phyloP scores from a whole-genome alignment of 495 filamentous ascomycete species.

The Oleoguttula mirabilis region DNA sequence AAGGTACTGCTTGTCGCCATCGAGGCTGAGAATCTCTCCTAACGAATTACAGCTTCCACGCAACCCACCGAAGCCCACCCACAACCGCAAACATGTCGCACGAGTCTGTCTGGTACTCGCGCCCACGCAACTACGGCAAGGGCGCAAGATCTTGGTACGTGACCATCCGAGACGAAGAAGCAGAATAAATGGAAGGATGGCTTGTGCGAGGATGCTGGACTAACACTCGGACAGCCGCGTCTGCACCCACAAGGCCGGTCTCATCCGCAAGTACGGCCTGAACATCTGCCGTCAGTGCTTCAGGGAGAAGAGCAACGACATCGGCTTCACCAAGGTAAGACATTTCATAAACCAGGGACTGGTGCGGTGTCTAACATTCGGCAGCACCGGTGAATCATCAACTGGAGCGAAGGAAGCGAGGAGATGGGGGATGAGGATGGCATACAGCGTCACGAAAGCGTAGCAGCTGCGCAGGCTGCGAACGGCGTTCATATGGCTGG shows the following conservation, averaged over 20 bases:
- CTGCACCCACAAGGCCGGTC: conserved; percentile 87
- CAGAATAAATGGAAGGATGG: not conserved
- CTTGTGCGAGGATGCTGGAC: no score
- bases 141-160: conserved; percentile 79
- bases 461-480: no score
- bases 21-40: not conserved
- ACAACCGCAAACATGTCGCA: conserved; percentile 61
- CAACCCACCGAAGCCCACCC: not conserved
- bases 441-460: no score
- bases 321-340: conserved; percentile 91
- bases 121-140: conserved; percentile 93
- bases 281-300: conserved; percentile 99
- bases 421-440: no score
- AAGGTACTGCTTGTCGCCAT: not conserved
- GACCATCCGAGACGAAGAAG: not conserved
- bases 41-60: not conserved
- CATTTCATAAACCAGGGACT: no score
- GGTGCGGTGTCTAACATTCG: no score
- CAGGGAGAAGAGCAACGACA: conserved; percentile 89
- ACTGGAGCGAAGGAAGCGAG: no score
- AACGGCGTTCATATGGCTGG: no score
- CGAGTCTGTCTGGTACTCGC: conserved; percentile 99
- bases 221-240: conserved; percentile 54
- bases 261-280: conserved; percentile 97
- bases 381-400: no score